Evolutionary conservation across 148 eudicot species (phyloP).

Genomic region (Rhododendron ovatum): DNA sequence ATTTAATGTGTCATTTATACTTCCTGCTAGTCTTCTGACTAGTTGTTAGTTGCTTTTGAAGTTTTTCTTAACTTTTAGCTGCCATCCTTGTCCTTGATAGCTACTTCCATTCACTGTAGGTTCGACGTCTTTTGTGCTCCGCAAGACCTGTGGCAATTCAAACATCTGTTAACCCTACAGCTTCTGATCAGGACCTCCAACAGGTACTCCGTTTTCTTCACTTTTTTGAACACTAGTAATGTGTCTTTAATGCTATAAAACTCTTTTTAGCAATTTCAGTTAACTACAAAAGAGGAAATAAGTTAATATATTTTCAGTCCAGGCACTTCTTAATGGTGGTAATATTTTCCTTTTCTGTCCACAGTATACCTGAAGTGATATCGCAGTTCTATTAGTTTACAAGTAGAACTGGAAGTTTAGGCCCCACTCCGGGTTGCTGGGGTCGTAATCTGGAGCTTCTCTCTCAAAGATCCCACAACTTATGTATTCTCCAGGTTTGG

Average conservation of each 20-base stretch:
- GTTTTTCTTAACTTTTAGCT: neutral
- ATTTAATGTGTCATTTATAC: neutral
- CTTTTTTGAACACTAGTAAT: neutral
- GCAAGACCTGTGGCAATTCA: slow-evolving; percentile 87
- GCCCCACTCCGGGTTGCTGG: neutral
- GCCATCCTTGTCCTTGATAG: neutral
- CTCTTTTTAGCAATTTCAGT: neutral
- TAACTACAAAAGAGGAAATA: neutral
- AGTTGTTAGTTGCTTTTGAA: neutral
- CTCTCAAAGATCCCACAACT: neutral
- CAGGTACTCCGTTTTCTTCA: slow-evolving; percentile 44
- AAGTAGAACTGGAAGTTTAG: neutral
- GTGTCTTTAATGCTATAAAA: neutral
- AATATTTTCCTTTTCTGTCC: neutral
- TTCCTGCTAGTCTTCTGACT: neutral
- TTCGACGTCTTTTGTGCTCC: slow-evolving; percentile 85
- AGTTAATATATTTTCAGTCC: neutral
- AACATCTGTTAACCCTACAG: slow-evolving; percentile 70
- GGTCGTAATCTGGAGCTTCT: neutral
- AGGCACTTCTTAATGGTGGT: neutral
- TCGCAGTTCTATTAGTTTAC: neutral
- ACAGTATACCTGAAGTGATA: neutral
- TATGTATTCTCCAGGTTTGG: neutral
- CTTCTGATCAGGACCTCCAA: slow-evolving; percentile 92
- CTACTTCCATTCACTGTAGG: slow-evolving; percentile 36